These are phyloP conservation scores for Breynia disticha DNA, from an alignment of 441 rosid genomes.

Conservation along the genomic window DNA sequence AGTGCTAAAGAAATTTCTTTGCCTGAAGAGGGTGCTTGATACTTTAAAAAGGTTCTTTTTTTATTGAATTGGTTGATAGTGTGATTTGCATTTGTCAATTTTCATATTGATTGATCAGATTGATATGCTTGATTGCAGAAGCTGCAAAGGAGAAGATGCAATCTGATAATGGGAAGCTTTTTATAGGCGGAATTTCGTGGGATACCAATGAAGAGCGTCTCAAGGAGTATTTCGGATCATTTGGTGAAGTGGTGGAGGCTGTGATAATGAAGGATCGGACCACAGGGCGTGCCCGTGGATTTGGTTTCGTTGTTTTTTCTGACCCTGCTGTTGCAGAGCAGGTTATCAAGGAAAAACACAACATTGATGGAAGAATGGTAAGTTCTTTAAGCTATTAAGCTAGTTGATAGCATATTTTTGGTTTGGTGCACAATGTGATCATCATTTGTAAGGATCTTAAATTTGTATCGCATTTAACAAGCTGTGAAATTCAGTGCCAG, in stretches of 20 bases:
- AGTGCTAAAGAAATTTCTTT: slow-evolving; percentile 1
- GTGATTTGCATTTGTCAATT: slow-evolving; percentile 13
- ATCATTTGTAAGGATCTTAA: background rate
- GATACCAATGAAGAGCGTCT: slow-evolving; percentile 91
- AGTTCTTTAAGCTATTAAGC: slow-evolving; percentile 14
- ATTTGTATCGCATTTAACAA: background rate
- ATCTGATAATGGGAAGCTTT: slow-evolving; percentile 86
- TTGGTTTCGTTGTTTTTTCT: slow-evolving; percentile 89
- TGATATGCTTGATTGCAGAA: slow-evolving; percentile 4
- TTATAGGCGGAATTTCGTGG: slow-evolving; percentile 98
- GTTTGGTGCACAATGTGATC: background rate
- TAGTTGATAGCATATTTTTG: background rate
- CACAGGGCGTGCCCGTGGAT: slow-evolving; percentile 96
- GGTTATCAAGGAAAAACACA: slow-evolving; percentile 74
- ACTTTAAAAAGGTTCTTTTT: slow-evolving; percentile 1
- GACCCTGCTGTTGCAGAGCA: slow-evolving; percentile 85
- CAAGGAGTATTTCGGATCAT: slow-evolving; percentile 71
- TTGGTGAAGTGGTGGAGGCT: slow-evolving; percentile 93
- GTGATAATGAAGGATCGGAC: slow-evolving; percentile 96
- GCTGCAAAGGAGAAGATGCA: slow-evolving; percentile 38
- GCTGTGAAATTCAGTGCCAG: slow-evolving; percentile 10
- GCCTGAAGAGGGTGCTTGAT: slow-evolving; percentile 7
- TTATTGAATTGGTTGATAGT: slow-evolving; percentile 2
- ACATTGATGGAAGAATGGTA: slow-evolving; percentile 85
- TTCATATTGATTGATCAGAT: slow-evolving; percentile 8